Percentiles rank a stretch among this genome's conserved stretches.
Evolutionary conservation across 2,329 filamentous ascomycete genomes (phyloP).

Genomic region (Fusarium nisikadoi): DNA sequence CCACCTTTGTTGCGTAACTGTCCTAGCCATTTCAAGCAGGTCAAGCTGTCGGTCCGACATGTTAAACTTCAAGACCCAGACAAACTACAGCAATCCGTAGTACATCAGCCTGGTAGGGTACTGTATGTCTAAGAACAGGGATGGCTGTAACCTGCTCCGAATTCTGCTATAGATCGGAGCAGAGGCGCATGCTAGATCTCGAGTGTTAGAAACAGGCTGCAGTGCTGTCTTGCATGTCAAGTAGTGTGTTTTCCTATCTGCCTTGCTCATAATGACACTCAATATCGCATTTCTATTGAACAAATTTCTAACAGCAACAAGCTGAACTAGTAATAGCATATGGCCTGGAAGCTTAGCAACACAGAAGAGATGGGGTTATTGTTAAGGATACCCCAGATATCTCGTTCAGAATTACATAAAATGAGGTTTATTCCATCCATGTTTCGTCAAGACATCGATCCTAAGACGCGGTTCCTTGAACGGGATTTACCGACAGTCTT

Average conservation of each 20-base stretch:
- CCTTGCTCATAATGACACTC: not conserved
- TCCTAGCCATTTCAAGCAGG: not conserved
- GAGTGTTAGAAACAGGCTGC: not conserved
- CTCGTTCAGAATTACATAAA: not conserved
- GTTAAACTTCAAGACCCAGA: not conserved
- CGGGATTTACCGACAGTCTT: not conserved
- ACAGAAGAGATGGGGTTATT: accelerated
- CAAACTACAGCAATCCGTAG: not conserved
- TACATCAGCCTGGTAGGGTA: not conserved
- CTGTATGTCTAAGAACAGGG: accelerated
- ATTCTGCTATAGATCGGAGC: not conserved
- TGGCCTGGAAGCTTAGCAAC: accelerated
- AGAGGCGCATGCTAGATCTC: not conserved
- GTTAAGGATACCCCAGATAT: accelerated
- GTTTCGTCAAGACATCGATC: not conserved
- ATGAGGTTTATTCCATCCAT: not conserved
- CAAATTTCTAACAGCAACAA: not conserved
- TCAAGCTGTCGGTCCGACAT: not conserved
- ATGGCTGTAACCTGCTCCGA: accelerated
- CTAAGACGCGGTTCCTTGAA: not conserved
- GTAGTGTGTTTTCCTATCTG: not conserved
- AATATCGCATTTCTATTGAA: no score
- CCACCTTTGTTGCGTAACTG: not conserved
- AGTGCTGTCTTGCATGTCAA: no score
- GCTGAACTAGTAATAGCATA: accelerated